Base-by-base conservation (phyloP, 306 rosid genomes). In the Arachis hypogaea region DNA sequence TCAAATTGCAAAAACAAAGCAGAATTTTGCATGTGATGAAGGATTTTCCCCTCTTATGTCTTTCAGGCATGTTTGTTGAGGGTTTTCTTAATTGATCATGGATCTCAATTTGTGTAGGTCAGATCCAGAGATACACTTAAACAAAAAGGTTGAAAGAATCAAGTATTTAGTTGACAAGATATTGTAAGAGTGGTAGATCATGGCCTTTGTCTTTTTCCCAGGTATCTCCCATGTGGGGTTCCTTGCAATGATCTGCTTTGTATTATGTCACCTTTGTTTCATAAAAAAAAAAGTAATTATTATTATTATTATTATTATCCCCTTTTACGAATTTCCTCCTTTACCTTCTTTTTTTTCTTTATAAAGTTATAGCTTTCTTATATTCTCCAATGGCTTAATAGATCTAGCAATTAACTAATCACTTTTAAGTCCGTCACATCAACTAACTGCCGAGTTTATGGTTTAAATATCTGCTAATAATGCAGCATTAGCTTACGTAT, bases 171-270 rank as follows among this genome's bases (percentile, higher is more conserved):
- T 87, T 85, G 88, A 85, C 82, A 54, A 79, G 83, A 87, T 75
- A 81, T 82, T 87, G 91, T 87, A 82, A 81, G 84, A 84, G 71
- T 70, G 83, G 92, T 85, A 85, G 92, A 89, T 89, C 93, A 77
- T 73, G 78, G 78, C 71, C 72, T 64, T 66, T 80, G 74, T 79
- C 83, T 79, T 87, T 80, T 75, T 80, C 75, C 63, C 73, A 73
- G 94, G 90, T 84, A 74, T 83, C 88, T 77, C 84, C 84, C 80
- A 44, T 44, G 71, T 45, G 83, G 81, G 81, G 85, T 81, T 74
- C 82, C 80, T 73, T 82, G 86, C 77, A 75, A 79, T 85, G 90
- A 85, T 91, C 89, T 85, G 82, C 94, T 77, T 79, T 91, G 95
- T 91, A 91, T 81, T 72, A 91, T 91, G 94, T 74, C 82, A 88